Conservation (phyloP, 2,329 filamentous ascomycete genomes). For the Colletotrichum gloeosporioides region DNA sequence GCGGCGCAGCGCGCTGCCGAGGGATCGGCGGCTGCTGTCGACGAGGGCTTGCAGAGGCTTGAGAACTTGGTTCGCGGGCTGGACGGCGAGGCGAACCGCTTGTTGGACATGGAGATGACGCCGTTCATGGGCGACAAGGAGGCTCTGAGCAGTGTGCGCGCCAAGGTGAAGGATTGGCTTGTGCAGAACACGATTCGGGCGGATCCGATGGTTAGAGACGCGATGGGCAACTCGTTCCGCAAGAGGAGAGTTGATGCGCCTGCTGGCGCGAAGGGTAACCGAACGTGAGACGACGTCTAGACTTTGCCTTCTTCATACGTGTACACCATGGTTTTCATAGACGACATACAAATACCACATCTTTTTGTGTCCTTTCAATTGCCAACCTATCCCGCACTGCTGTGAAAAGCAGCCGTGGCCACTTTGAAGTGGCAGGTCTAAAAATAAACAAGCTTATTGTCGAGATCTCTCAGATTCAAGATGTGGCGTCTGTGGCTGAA, state of each 20-base stretch:
- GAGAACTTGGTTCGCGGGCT: constrained; percentile 63
- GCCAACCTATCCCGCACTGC: neutral
- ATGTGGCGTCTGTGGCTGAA: neutral
- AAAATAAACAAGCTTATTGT: neutral
- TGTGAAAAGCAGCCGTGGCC: neutral
- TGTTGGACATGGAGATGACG: constrained; percentile 80
- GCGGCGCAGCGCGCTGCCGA: constrained; percentile 27
- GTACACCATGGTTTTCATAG: neutral
- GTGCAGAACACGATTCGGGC: constrained; percentile 83
- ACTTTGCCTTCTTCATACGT: neutral
- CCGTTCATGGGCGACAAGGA: constrained; percentile 79
- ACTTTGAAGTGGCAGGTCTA: neutral
- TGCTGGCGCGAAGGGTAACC: constrained; percentile 61
- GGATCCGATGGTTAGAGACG: constrained; percentile 83
- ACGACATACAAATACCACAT: neutral
- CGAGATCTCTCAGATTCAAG: neutral
- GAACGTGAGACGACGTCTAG: constrained; percentile 11
- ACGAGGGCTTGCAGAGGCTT: constrained; percentile 67
- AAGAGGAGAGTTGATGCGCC: constrained; percentile 67
- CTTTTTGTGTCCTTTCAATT: neutral
- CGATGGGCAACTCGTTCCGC: constrained; percentile 71
- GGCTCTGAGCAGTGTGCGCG: constrained; percentile 67
- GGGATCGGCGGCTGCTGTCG: constrained; percentile 27
- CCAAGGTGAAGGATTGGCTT: constrained; percentile 83
- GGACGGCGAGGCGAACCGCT: constrained; percentile 71